Evolutionary conservation across 2,329 filamentous ascomycete species (phyloP), one percentile per base, ranked within the genome.

Genomic region (Neopestalotiopsis sp.): DNA sequence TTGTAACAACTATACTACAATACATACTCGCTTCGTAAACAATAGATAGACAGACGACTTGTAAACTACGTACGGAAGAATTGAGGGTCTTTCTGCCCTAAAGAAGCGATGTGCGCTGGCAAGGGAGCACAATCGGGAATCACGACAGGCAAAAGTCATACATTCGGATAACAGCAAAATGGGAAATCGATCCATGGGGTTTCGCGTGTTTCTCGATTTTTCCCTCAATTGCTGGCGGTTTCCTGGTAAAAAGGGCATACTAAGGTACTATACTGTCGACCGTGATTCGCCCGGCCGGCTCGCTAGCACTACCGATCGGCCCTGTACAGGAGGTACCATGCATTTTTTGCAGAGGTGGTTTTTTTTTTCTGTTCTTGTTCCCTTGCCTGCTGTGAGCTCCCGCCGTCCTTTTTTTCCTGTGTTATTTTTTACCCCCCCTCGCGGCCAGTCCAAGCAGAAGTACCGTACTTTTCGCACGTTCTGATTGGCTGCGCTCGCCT

Each of bases 381-480:
- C 3, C 7, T 20, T 58, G 56, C 20, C 24, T 14, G 30, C 24
- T 59, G 57, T 34, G 57, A 24, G 20, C 57, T 59, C 57, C 57
- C 57, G 57, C 57, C 57, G 57, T 34, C 24, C 57, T 59, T 59
- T 59, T 28, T 12, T 12, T 13, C n/a, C 20, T 58, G 24, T 58
- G 20, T 58, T 58, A 13, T 59, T 13, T 59, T 59, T 28, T 32
- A 20, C 24, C 57, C 10, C 56, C 20, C 57, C 6, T 20, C 20
- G n/a, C 24, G 28, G 30, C 57, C 30, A 30, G 57, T 38, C 57
- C 57, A 59, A 59, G 59, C 59, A 62, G 59, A 62, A 62, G 59
- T 62, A 62, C 59, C 59, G 59, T 62, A 62, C 59, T 62, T 62
- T 62, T 34, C 59, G 59, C 32, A 40, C 13, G 30, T 12, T 20